Evolutionary conservation across 805 yeast species (phyloP).

Genomic region (Myxozyma monticola): DNA sequence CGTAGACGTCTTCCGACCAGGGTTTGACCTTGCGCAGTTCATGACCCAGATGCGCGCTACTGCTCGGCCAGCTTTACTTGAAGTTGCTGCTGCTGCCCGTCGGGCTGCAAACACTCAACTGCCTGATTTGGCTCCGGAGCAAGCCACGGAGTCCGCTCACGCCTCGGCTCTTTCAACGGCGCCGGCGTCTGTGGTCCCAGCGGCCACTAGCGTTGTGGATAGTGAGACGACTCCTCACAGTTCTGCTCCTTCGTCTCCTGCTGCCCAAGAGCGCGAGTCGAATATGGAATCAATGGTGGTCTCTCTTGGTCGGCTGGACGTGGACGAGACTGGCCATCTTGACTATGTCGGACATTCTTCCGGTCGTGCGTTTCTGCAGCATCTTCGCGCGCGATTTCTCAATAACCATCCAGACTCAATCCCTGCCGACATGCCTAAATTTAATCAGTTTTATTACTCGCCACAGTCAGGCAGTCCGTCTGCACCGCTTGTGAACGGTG

Average conservation of each 20-base stretch:
- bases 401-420: constrained; percentile 29
- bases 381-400: constrained; percentile 29
- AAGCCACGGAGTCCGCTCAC: no score
- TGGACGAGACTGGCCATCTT: constrained; percentile 34
- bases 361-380: constrained; percentile 32
- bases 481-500: constrained; percentile 2
- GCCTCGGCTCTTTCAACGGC: neutral
- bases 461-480: constrained; percentile 7
- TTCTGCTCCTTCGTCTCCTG: neutral
- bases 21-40: constrained; percentile 37
- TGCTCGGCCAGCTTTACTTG: constrained; percentile 1
- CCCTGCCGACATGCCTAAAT: constrained; percentile 22
- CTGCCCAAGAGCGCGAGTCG: constrained; percentile 20
- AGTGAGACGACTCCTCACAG: neutral
- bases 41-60: constrained; percentile 21
- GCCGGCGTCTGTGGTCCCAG: neutral
- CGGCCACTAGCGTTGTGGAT: neutral
- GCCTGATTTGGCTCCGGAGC: neutral
- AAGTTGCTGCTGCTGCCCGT: constrained; percentile 12
- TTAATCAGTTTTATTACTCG: constrained; percentile 1
- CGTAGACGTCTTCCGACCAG: constrained; percentile 40
- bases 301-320: constrained; percentile 32
- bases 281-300: constrained; percentile 35
- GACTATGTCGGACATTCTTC: constrained; percentile 34
- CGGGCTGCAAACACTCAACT: constrained; percentile 10